phyloP scores from a whole-genome alignment of 2,329 filamentous ascomycete genomes.

The Scleromitrula shiraiana region DNA sequence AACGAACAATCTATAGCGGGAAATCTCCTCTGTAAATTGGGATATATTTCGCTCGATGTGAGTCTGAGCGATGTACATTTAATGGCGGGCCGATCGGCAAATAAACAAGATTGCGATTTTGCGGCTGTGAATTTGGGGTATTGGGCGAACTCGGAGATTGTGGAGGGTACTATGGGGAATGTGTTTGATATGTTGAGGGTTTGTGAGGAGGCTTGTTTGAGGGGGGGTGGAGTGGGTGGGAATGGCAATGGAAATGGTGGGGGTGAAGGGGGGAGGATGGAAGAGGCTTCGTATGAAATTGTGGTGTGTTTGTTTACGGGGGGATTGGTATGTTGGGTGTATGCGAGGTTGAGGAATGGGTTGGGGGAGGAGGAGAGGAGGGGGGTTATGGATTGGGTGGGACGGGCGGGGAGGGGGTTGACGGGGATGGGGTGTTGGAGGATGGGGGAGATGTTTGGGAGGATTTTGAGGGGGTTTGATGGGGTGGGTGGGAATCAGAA shows the following conservation, averaged over 20 bases:
- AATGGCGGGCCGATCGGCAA: slow-evolving; percentile 22
- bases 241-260: neutral
- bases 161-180: slow-evolving; percentile 22
- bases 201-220: neutral
- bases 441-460: slow-evolving; percentile 24
- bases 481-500: no score
- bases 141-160: slow-evolving; percentile 25
- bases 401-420: slow-evolving; percentile 20
- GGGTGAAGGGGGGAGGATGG: neutral
- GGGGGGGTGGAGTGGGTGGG: no score
- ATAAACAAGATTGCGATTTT: slow-evolving; percentile 21
- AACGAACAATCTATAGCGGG: slow-evolving; percentile 10
- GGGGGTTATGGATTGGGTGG: slow-evolving; percentile 16
- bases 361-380: slow-evolving; percentile 4
- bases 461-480: slow-evolving; percentile 24
- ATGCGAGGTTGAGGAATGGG: slow-evolving; percentile 18
- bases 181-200: slow-evolving; percentile 13
- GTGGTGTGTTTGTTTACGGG: slow-evolving; percentile 23
- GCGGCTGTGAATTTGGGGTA: slow-evolving; percentile 25
- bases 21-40: slow-evolving; percentile 20
- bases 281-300: slow-evolving; percentile 18
- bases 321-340: slow-evolving; percentile 26
- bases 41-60: slow-evolving; percentile 23
- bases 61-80: slow-evolving; percentile 25
- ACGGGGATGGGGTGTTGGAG: slow-evolving; percentile 24